Base-by-base conservation (phyloP, 1,284 basidiomycete genomes). In the Ceratobasidium sp. region DNA sequence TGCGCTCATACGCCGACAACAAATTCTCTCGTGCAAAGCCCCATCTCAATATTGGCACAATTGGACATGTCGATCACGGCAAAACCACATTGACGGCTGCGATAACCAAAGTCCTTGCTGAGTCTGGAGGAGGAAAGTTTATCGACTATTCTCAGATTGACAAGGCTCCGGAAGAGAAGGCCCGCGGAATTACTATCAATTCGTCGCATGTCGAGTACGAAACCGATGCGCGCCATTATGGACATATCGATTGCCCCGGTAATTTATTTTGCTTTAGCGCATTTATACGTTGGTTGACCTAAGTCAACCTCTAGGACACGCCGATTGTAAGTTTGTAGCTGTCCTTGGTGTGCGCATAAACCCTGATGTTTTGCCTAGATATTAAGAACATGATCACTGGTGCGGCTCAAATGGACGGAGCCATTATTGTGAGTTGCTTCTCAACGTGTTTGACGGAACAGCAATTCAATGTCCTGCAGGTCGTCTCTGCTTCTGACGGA, bases 131-230 rank as follows among this genome's bases (percentile, higher is more conserved):
- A 67, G 96, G 94, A 73, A 94, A 91, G 79, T 99, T 99, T 81
- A 92, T 97, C 74, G 96, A 96, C 85, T 99, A 99, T 83, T 87
- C 87, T 68, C 89, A 95, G 80, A 99, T 99, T 77, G 97, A 99
- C 90, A 98, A 95, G 84, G 97, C 97, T n/a, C 97, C 97, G 10
- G 97, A 99, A 80, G 97, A 99, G 84, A 97, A 96, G 82, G 96
- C 96, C 70, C 93, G 97, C 81, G 97, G 97, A 84, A 99, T 99
- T 81, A 99, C 97, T 74, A 99, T 99, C 78, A 93, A 91, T 80
- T 89, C 88, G 25, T 83, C 93, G 68, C 97, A 99, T 80, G 95
- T 99, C 79, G 97, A 99, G 81, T 99, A 99, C 81, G 95, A 99
- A 84, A 97, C 94, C 53, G 82, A 83, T 15, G 85, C 83, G 69